Evolutionary conservation across 768 basidiomycete genomes (phyloP).

Genomic region (Rhodosporidiobolus odoratus): DNA sequence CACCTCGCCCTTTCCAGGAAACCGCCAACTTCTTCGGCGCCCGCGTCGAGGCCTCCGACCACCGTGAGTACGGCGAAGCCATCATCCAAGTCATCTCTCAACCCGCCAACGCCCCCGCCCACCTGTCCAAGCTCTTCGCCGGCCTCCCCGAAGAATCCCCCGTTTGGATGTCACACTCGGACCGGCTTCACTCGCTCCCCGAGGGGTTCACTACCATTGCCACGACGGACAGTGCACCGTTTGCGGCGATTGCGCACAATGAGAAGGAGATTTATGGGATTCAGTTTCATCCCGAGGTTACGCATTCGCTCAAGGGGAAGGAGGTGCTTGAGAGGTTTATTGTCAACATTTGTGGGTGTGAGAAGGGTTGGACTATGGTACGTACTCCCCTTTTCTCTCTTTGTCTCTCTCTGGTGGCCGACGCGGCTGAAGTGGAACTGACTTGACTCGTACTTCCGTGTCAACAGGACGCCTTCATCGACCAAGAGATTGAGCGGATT

Average conservation of each 20-base stretch:
- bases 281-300: constrained; percentile 98
- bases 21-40: constrained; percentile 84
- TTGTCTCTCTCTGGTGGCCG: no score
- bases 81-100: constrained; percentile 64
- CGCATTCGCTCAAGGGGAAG: constrained; percentile 82
- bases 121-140: constrained; percentile 69
- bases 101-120: constrained; percentile 30
- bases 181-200: constrained; percentile 78
- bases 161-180: constrained; percentile 99
- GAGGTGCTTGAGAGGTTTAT: constrained; percentile 84
- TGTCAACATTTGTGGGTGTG: constrained; percentile 73
- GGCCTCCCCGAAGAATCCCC: constrained; percentile 83
- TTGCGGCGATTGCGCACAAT: constrained; percentile 86
- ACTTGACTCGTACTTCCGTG: not conserved
- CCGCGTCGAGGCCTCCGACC: constrained; percentile 74
- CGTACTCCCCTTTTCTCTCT: constrained; percentile 24
- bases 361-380: constrained; percentile 89
- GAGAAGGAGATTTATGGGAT: constrained; percentile 87
- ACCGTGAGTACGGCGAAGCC: constrained; percentile 93
- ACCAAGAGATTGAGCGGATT: constrained; percentile 90
- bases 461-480: constrained; percentile 99
- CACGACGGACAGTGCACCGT: constrained; percentile 77
- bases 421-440: no score
- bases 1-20: constrained; percentile 57
- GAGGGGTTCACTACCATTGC: constrained; percentile 82